phyloP scores from a whole-genome alignment of 202 grass and related monocot species.

The Zoysia matrella region DNA sequence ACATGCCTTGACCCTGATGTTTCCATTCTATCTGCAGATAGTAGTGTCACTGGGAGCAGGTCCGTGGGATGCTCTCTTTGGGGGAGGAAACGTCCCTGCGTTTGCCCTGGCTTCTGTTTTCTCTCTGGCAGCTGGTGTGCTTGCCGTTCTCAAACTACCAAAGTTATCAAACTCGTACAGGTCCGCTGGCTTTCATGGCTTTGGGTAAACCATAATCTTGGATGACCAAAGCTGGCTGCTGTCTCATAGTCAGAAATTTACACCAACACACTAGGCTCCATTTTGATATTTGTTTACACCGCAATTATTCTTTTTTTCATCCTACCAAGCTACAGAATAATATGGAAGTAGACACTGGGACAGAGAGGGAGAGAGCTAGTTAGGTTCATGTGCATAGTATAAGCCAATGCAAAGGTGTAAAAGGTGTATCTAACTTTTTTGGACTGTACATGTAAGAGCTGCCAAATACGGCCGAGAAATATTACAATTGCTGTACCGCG shows the following conservation, averaged over 20 bases:
- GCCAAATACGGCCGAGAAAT: background rate
- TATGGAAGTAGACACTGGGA: slow-evolving; percentile 38
- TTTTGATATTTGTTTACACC: slow-evolving; percentile 54
- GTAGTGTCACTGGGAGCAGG: slow-evolving; percentile 88
- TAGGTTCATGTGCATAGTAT: slow-evolving; percentile 51
- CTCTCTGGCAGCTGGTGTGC: slow-evolving; percentile 68
- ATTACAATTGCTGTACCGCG: slow-evolving; percentile 15
- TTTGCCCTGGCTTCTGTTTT: slow-evolving; percentile 88
- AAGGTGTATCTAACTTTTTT: slow-evolving; percentile 34
- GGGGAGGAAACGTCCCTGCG: slow-evolving; percentile 88
- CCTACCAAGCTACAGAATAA: slow-evolving; percentile 40
- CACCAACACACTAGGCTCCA: background rate
- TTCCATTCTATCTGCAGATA: slow-evolving; percentile 64
- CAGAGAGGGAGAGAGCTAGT: slow-evolving; percentile 33
- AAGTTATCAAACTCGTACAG: slow-evolving; percentile 72
- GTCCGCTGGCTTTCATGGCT: slow-evolving; percentile 89
- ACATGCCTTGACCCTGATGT: background rate
- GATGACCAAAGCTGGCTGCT: background rate
- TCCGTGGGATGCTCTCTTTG: slow-evolving; percentile 93
- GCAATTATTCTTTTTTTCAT: slow-evolving; percentile 50
- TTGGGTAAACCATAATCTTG: slow-evolving; percentile 53
- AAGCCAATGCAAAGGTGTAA: slow-evolving; percentile 48
- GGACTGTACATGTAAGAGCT: slow-evolving; percentile 38
- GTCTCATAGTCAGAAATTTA: slow-evolving; percentile 16
- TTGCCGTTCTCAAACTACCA: slow-evolving; percentile 81